Percentiles rank a stretch among this genome's conserved stretches.
Conservation (phyloP, 1,284 basidiomycete species). For the Cystobasidiaceae sp. region DNA sequence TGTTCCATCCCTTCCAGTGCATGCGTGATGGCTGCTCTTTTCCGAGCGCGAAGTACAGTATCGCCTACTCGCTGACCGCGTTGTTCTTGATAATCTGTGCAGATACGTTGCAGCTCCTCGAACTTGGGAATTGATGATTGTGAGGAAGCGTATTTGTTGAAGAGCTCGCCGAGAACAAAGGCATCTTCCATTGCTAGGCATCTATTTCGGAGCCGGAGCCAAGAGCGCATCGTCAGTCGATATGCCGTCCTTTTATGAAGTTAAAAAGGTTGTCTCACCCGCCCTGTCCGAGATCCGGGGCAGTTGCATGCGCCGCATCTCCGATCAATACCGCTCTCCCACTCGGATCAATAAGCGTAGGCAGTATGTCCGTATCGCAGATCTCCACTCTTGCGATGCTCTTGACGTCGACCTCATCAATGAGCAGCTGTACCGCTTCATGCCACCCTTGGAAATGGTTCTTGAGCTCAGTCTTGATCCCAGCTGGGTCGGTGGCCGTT, state of each 20-base stretch:
- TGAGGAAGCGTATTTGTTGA: conserved; percentile 5
- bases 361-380: conserved; percentile 26
- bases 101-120: not conserved
- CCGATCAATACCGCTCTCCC: conserved; percentile 26
- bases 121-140: too few species aligned
- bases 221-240: not conserved
- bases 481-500: conserved; percentile 17
- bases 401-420: conserved; percentile 17
- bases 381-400: conserved; percentile 25
- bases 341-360: conserved; percentile 21
- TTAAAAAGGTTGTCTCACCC: not conserved
- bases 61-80: conserved; percentile 27
- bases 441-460: conserved; percentile 24
- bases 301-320: conserved; percentile 29
- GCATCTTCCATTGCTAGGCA: conserved; percentile 31
- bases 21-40: conserved; percentile 27
- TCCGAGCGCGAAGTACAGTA: conserved; percentile 24
- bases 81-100: conserved; percentile 16
- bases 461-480: conserved; percentile 23
- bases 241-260: too few species aligned
- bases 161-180: conserved; percentile 23
- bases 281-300: conserved; percentile 29
- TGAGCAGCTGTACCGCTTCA: conserved; percentile 17
- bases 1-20: conserved; percentile 19
- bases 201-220: not conserved